Evolutionary conservation across 129 eudicot genomes (phyloP).

Genomic region (Lactuca sativa): DNA sequence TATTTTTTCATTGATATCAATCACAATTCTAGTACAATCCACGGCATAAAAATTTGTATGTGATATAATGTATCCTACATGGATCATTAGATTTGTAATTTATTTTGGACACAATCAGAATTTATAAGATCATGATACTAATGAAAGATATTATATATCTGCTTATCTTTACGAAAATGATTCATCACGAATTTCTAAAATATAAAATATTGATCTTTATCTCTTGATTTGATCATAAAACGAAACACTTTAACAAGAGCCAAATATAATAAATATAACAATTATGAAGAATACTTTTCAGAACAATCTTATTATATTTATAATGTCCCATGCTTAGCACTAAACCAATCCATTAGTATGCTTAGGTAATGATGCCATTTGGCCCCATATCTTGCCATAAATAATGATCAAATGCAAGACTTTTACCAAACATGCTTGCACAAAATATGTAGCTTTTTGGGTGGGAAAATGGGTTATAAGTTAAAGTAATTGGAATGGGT

Average conservation of each 20-base stretch:
- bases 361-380: conserved; percentile 36
- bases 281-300: conserved; percentile 7
- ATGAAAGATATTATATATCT: neutral
- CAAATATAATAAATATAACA: conserved; percentile 13
- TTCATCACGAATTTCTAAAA: conserved; percentile 9
- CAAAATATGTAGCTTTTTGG: conserved; percentile 24
- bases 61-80: too few relatives aligned
- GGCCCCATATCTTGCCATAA: conserved; percentile 28
- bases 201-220: neutral
- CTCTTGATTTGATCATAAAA: neutral
- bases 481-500: conserved; percentile 23
- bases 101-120: neutral
- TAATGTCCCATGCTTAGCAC: conserved; percentile 34
- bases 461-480: conserved; percentile 27
- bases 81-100: too few relatives aligned
- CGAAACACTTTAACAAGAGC: neutral
- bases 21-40: neutral
- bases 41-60: too few relatives aligned
- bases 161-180: neutral
- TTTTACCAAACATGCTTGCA: conserved; percentile 31
- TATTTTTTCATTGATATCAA: too few relatives aligned
- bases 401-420: conserved; percentile 34
- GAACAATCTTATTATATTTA: neutral
- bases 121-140: neutral
- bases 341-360: conserved; percentile 39